Evolutionary conservation across 1,139 yeast species (phyloP).

Genomic region (Hyphopichia khmerensis): DNA sequence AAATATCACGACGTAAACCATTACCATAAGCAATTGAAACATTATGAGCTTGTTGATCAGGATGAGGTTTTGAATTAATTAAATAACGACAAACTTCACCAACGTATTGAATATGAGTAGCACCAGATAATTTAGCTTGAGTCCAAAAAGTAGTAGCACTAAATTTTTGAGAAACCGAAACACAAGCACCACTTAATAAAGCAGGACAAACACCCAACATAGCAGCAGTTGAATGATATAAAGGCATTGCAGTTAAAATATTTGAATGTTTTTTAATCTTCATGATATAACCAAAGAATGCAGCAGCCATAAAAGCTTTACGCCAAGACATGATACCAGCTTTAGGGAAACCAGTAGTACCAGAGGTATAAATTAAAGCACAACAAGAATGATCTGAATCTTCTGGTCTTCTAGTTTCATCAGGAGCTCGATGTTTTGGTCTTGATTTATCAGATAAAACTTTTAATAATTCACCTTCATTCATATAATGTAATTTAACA

Average conservation of each 20-base stretch:
- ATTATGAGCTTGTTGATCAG: conserved; percentile 67
- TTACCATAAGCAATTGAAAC: conserved; percentile 84
- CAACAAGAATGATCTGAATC: conserved; percentile 64
- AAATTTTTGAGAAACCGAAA: conserved; percentile 79
- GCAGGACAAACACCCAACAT: conserved; percentile 81
- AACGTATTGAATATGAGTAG: conserved; percentile 88
- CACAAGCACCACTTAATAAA: conserved; percentile 63
- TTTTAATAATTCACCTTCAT: conserved; percentile 49
- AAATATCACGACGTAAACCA: conserved; percentile 89
- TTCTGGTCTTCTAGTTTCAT: conserved; percentile 53
- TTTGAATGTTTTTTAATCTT: conserved; percentile 54
- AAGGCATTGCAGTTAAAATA: conserved; percentile 91
- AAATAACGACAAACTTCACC: conserved; percentile 95
- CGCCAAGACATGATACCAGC: conserved; percentile 95
- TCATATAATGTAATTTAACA: conserved; percentile 51
- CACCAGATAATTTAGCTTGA: conserved; percentile 67
- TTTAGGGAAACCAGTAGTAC: conserved; percentile 94
- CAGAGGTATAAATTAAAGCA: conserved; percentile 83
- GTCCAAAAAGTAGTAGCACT: conserved; percentile 89
- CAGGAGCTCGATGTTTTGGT: conserved; percentile 55
- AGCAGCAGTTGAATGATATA: conserved; percentile 93
- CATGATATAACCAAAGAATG: conserved; percentile 69
- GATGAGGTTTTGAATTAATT: conserved; percentile 60
- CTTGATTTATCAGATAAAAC: conserved; percentile 46
- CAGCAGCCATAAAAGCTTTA: conserved; percentile 70